Conservation (phyloP, 352 stramenopile genomes). For the Pilasporangium apinafurcum region DNA sequence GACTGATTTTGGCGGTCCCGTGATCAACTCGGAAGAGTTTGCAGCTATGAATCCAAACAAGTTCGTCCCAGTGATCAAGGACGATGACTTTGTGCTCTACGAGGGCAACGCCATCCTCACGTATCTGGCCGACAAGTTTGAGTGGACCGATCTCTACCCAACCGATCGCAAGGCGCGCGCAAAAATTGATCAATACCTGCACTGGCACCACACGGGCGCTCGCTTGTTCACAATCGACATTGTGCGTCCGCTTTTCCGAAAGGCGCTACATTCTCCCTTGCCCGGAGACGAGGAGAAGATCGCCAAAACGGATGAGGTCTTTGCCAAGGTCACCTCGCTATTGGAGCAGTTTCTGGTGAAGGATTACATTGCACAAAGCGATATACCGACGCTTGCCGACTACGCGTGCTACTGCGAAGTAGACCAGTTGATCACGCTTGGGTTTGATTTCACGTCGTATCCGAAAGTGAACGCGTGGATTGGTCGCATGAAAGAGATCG, state of each 20-base stretch:
- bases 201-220: conserved; percentile 64
- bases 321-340: conserved; percentile 12
- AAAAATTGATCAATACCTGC: conserved; percentile 59
- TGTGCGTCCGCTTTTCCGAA: conserved; percentile 21
- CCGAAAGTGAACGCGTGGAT: conserved; percentile 20
- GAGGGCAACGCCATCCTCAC: conserved; percentile 38
- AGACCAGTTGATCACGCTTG: conserved; percentile 23
- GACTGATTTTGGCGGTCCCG: conserved; percentile 18
- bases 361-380: conserved; percentile 15
- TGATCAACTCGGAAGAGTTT: conserved; percentile 46
- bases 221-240: conserved; percentile 38
- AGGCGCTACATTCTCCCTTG: not conserved
- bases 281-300: conserved; percentile 11
- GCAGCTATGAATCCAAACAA: conserved; percentile 42
- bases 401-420: conserved; percentile 38
- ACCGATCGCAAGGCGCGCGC: conserved; percentile 28
- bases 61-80: conserved; percentile 39
- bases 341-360: conserved; percentile 25
- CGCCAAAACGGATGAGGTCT: conserved; percentile 9
- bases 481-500: conserved; percentile 14
- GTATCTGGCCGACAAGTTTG: conserved; percentile 44
- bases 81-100: conserved; percentile 51
- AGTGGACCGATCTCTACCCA: conserved; percentile 43
- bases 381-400: conserved; percentile 29
- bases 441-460: conserved; percentile 20